Evolutionary conservation across 768 basidiomycete genomes (phyloP).

Genomic region (Dioszegia hungarica): DNA sequence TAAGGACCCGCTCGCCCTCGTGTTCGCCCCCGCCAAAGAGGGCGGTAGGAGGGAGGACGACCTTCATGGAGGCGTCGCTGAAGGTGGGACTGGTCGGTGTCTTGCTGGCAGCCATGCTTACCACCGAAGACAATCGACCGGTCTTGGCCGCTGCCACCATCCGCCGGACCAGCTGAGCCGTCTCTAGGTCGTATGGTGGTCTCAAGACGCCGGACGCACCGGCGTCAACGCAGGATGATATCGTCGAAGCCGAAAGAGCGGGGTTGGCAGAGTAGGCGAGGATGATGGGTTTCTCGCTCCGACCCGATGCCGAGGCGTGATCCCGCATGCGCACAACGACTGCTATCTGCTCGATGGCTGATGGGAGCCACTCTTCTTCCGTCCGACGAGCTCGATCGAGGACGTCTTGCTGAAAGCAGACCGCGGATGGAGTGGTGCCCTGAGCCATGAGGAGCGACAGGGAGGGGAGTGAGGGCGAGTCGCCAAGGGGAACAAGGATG

Average conservation of each 20-base stretch:
- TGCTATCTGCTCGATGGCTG: conserved; percentile 36
- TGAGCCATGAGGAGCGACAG: conserved; percentile 42
- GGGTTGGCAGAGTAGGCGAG: conserved; percentile 48
- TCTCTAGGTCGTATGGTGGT: conserved; percentile 42
- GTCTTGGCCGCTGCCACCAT: conserved; percentile 28
- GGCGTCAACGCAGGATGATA: conserved; percentile 31
- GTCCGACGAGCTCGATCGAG: conserved; percentile 43
- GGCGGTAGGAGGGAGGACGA: conserved; percentile 35
- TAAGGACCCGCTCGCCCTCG: conserved; percentile 34
- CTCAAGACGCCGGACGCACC: conserved; percentile 45
- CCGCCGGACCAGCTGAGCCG: conserved; percentile 20
- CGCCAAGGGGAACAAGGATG: conserved; percentile 45
- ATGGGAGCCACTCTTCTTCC: conserved; percentile 46
- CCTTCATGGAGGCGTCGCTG: conserved; percentile 8
- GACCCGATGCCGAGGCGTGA: not conserved
- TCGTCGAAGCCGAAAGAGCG: conserved; percentile 26
- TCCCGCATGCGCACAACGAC: conserved; percentile 25
- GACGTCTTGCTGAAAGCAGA: conserved; percentile 48
- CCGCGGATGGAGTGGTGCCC: conserved; percentile 46
- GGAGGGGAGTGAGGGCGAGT: conserved; percentile 44
- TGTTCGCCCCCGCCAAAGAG: conserved; percentile 36
- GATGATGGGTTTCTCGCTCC: conserved; percentile 22
- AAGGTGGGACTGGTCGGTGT: not conserved
- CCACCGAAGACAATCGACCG: conserved; percentile 19
- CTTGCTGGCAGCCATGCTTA: conserved; percentile 4